These are phyloP conservation scores for Venturia aucupariae DNA, from an alignment of 2,329 filamentous ascomycete species.

Conservation along the genomic window DNA sequence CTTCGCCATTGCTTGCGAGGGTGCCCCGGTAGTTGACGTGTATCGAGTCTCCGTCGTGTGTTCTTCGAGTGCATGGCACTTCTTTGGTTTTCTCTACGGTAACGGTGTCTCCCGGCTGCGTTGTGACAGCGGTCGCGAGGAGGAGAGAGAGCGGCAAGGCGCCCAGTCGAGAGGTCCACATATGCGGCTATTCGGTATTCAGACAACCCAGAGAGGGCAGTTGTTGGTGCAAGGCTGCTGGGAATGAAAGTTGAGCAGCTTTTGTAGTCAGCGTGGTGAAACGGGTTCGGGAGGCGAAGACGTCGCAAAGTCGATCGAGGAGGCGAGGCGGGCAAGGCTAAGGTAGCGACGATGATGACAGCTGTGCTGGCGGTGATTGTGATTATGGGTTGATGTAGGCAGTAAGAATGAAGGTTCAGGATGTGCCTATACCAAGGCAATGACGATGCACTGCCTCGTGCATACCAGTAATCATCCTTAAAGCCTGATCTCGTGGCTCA, in stretches of 20 bases:
- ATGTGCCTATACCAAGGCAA: too few relatives aligned
- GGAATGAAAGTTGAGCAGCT: background rate
- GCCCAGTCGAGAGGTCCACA: background rate
- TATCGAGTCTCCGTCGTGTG: slow-evolving; percentile 37
- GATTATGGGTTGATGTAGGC: too few relatives aligned
- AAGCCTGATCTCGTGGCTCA: too few relatives aligned
- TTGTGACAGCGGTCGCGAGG: background rate
- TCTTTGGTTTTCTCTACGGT: slow-evolving; percentile 34
- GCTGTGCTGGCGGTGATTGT: too few relatives aligned
- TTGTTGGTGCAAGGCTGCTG: background rate
- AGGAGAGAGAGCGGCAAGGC: slow-evolving; percentile 1
- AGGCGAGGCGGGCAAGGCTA: background rate
- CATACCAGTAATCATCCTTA: too few relatives aligned
- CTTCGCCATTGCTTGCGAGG: slow-evolving; percentile 49
- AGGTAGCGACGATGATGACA: background rate
- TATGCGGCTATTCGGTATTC: background rate
- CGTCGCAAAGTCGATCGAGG: background rate
- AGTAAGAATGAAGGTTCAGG: too few relatives aligned
- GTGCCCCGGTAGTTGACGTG: slow-evolving; percentile 42
- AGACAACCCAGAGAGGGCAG: background rate
- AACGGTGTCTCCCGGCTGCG: slow-evolving; percentile 18
- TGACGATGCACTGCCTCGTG: too few relatives aligned
- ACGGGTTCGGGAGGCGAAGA: background rate
- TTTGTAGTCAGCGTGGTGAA: background rate
- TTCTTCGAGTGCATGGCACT: slow-evolving; percentile 35